Conservation (phyloP, 106 monocot genomes). For the Phalaenopsis equestris region DNA sequence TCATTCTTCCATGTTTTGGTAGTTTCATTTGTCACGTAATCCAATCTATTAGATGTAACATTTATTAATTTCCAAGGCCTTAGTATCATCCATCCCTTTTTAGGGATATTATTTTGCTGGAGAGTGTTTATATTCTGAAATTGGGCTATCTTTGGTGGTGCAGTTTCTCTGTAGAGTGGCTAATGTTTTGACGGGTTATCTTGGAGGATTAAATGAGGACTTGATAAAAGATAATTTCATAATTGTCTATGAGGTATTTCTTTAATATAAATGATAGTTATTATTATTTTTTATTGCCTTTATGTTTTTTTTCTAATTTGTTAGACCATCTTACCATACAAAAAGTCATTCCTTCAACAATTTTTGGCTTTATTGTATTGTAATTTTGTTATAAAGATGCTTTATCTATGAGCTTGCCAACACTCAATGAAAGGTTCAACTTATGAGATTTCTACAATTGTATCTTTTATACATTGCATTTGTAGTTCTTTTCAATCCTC, state of each 20-base stretch:
- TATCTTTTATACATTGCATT: neutral
- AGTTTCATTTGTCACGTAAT: neutral
- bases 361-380: neutral
- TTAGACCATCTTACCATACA: neutral
- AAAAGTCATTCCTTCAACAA: neutral
- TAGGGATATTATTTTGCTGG: neutral
- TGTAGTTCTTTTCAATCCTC: neutral
- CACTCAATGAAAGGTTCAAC: neutral
- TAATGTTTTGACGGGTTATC: constrained; percentile 78
- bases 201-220: constrained; percentile 86
- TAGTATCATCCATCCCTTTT: neutral
- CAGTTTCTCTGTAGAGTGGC: constrained; percentile 94
- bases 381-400: neutral
- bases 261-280: neutral
- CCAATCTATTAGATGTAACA: neutral
- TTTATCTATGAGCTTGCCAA: neutral
- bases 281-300: neutral
- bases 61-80: neutral
- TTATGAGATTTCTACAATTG: neutral
- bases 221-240: constrained; percentile 93
- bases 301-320: neutral
- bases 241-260: constrained; percentile 74
- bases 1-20: neutral
- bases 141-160: constrained; percentile 12
- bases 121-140: neutral